Conservation (phyloP, 2,329 filamentous ascomycete genomes). For the Verticillium longisporum region DNA sequence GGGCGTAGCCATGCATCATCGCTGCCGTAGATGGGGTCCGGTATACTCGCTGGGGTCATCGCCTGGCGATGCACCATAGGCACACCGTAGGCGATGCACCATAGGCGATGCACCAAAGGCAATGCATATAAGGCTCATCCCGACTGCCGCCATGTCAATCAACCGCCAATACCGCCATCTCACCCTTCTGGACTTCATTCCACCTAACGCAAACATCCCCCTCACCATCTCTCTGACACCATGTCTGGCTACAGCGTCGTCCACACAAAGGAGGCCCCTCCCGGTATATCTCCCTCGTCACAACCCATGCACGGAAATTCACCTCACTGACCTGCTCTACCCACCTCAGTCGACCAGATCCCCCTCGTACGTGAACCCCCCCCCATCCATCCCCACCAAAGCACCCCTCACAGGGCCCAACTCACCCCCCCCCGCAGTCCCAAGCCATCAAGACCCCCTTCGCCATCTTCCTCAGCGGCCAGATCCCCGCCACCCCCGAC, state of each 20-base stretch:
- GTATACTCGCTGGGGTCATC: too few relatives aligned
- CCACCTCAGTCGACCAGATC: slow-evolving; percentile 34
- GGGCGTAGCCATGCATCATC: too few relatives aligned
- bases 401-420: slow-evolving; percentile 55
- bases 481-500: background rate
- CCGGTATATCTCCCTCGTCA: background rate
- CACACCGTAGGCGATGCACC: too few relatives aligned
- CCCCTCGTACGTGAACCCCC: slow-evolving; percentile 5
- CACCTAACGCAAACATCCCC: too few relatives aligned
- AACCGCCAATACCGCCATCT: too few relatives aligned
- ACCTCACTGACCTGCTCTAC: background rate
- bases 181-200: too few relatives aligned
- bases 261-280: slow-evolving; percentile 24
- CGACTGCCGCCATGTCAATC: too few relatives aligned
- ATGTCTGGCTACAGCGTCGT: slow-evolving; percentile 28
- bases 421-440: slow-evolving; percentile 6
- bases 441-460: background rate
- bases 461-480: background rate
- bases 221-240: background rate
- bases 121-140: too few relatives aligned
- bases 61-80: too few relatives aligned
- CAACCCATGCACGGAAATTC: background rate
- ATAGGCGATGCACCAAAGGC: too few relatives aligned
- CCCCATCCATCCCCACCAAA: slow-evolving; percentile 57
- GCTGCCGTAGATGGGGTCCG: too few relatives aligned